Base-by-base conservation (phyloP, 2,329 filamentous ascomycete species). In the Clonostachys sp. region DNA sequence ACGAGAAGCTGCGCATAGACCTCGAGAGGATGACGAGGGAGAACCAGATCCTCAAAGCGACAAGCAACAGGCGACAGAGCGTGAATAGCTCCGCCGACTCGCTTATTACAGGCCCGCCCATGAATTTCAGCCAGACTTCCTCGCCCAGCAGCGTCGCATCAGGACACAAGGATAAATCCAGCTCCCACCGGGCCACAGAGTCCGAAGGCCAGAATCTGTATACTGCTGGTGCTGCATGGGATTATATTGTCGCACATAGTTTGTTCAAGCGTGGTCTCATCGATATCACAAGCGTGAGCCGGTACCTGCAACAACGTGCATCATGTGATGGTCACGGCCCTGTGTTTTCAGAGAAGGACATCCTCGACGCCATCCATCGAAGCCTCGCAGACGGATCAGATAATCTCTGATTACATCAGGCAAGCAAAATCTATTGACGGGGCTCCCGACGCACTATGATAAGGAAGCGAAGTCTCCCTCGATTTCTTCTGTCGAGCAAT, bases 1-100 rank as follows among this genome's bases (percentile, higher is more conserved):
- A 96, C 62, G 47, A 48, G 16, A 42, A 41, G 13, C 42, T 48
- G 12, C 14, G 18, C 13, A 35, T 30, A 30, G 47, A 48, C 38
- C 38, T 48, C 6, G 34, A 45, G 16, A 48, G 36, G 39, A 48
- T 48, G 1, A 80, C 84, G 39, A 81, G 84, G 41, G 91, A 96
- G 64, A 96, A 96, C 62, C 89, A 96, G 67, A 91, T 96, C 47
- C 74, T 97, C 35, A 86, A 90, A 42, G 90, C 90, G 6, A 95
- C 90, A 2, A 84, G 85, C 7, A 72, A 4, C 24, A 30, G 9
- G 8, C 24, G 24, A 10, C 24, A 10, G 24, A 30, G 24, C 9
- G 24, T 30, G 8, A 10, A 30, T 10, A 30, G 24, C 24, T 30
- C 24, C 24, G 24, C 24, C 24, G 24, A 30, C 24, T 10, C 24